These are phyloP conservation scores for Aspergillus neotritici DNA, from an alignment of 2,329 filamentous ascomycete species.

Conservation along the genomic window DNA sequence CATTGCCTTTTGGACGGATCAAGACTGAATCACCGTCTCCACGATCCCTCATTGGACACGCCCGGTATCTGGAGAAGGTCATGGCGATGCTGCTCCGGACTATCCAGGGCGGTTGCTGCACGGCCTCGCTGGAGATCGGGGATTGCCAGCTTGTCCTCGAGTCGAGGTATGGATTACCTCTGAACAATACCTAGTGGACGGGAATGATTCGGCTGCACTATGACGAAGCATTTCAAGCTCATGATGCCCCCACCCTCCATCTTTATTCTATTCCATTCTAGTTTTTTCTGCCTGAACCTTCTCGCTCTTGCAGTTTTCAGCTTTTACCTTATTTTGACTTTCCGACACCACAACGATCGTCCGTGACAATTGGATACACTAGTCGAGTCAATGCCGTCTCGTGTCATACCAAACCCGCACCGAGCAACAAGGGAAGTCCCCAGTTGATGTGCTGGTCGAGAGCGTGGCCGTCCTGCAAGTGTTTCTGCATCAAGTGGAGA, in stretches of 20 bases:
- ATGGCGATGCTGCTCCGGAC: no score
- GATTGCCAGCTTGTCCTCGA: constrained; percentile 1
- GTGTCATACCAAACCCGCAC: neutral
- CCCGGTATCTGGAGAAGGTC: no score
- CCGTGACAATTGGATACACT: neutral
- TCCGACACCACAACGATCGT: no score
- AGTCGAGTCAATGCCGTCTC: neutral
- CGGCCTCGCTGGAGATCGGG: constrained; percentile 11
- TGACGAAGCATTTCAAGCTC: no score
- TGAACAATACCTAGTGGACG: no score
- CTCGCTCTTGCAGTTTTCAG: neutral
- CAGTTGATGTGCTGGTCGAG: constrained; percentile 24
- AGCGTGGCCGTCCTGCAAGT: constrained; percentile 32
- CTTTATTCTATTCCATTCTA: neutral
- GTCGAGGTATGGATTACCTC: no score
- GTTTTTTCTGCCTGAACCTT: neutral
- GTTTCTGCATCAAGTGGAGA: constrained; percentile 26
- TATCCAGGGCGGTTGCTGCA: constrained; percentile 11
- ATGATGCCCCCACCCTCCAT: neutral
- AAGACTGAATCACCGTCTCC: constrained; percentile 12
- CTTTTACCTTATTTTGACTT: neutral
- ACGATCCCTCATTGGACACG: constrained; percentile 12
- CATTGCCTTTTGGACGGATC: constrained; percentile 17
- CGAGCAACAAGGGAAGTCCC: constrained; percentile 15
- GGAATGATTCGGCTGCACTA: no score